Evolutionary conservation across 345 rosid species (phyloP).

Genomic region (Eucalyptus virginea): DNA sequence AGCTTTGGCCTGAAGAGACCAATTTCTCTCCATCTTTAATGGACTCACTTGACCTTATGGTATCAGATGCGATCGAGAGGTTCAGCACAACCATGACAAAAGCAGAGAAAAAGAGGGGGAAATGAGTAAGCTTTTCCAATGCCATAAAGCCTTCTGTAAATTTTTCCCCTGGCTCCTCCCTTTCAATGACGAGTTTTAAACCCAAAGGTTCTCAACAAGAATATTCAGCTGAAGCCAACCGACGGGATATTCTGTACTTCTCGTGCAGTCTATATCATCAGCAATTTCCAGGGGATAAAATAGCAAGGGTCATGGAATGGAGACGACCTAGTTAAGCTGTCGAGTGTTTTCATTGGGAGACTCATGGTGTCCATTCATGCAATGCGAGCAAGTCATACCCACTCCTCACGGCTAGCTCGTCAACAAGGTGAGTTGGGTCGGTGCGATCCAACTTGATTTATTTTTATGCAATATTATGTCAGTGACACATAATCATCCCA

Average conservation of each 20-base stretch:
- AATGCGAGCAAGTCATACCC: not conserved
- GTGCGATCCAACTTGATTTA: not conserved
- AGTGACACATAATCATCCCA: not conserved
- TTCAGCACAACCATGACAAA: not conserved
- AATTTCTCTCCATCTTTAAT: not conserved
- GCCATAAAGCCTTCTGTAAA: not conserved
- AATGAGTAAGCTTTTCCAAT: not conserved
- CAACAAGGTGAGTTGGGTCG: not conserved
- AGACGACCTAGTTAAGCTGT: not conserved
- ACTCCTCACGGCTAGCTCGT: not conserved
- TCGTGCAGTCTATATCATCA: not conserved
- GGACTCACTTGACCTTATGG: not conserved
- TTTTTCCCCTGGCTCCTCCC: not conserved
- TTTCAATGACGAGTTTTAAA: not conserved
- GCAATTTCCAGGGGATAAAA: not conserved
- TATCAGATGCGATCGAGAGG: not conserved
- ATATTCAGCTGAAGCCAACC: not conserved
- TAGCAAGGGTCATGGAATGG: not conserved
- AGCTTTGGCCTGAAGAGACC: not conserved
- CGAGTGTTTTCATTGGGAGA: not conserved
- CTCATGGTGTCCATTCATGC: not conserved
- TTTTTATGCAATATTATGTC: not conserved
- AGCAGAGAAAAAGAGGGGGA: not conserved
- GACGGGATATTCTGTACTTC: not conserved
- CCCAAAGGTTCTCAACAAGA: not conserved